Evolutionary conservation across 1,139 yeast genomes (phyloP).

Genomic region (Petasospora fabianii): DNA sequence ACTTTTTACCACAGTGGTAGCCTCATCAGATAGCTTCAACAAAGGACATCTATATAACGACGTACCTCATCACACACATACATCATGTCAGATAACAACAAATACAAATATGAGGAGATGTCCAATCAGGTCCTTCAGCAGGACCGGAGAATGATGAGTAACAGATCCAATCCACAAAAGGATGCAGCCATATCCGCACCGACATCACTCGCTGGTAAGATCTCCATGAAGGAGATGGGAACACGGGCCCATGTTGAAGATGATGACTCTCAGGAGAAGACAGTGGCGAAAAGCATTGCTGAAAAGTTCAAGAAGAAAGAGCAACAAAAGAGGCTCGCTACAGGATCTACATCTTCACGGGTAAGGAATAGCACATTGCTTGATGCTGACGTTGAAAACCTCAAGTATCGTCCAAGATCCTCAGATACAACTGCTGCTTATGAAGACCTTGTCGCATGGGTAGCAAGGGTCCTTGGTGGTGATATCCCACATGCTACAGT

Average conservation of each 20-base stretch:
- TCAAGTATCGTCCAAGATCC: conserved; percentile 51
- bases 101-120: conserved; percentile 61
- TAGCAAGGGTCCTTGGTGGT: conserved; percentile 42
- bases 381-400: conserved; percentile 35
- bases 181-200: conserved; percentile 60
- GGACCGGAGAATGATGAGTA: conserved; percentile 46
- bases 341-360: conserved; percentile 7
- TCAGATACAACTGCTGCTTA: conserved; percentile 41
- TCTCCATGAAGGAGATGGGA: conserved; percentile 71
- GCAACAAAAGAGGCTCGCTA: not conserved
- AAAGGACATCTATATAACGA: no score
- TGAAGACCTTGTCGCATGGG: conserved; percentile 47
- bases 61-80: no score
- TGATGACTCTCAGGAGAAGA: conserved; percentile 11
- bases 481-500: conserved; percentile 58
- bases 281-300: conserved; percentile 25
- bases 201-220: conserved; percentile 63
- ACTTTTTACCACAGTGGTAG: no score
- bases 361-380: conserved; percentile 29
- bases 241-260: conserved; percentile 32
- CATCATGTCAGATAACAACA: no score
- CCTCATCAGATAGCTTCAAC: no score
- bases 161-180: conserved; percentile 34
- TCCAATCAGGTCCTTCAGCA: conserved; percentile 68
- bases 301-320: conserved; percentile 18